Evolutionary conservation across 1,284 basidiomycete genomes (phyloP), one percentile per base, ranked within the genome.

Genomic region (Apiotrichum akiyoshidainum): DNA sequence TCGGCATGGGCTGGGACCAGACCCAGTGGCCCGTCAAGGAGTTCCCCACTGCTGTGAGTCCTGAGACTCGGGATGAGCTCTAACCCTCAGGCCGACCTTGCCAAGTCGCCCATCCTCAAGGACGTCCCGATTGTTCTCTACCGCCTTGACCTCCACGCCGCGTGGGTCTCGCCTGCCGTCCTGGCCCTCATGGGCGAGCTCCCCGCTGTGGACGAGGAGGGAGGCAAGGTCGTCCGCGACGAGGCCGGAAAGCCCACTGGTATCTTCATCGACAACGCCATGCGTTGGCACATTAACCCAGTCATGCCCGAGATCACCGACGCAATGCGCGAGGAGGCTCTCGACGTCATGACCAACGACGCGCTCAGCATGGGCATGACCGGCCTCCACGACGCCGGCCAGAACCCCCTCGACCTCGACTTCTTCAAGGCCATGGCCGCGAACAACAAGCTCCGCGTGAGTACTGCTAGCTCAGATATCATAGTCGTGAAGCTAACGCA

Each of bases 1-100:
- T 87, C 66, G 93, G 91, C 5, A 84, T 88, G 80, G 93, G 92
- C 7, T 97, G 93, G 92, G 90, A 97, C 71, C 92, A 97, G 75
- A 95, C 89, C 6, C 64, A 74, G 5, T 84, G 77, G 73, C 60
- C 82, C 1, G 83, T 81, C 19, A 78, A 82, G 31, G 74, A 81
- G 33, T 94, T 92, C 68, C 92, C 93, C 1, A 87, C 84, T 26
- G 87, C 89, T 6, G 91, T 91, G 65, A 52, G 85, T 74, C 12
- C 2, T 4, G 4, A 22, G 11, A n/a, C 51, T 41, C 9, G 21
- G 10, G 42, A 47, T 14, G 10, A 13, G 10, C 8, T 8, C 40
- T 41, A 8, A 17, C 45, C 13, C 11, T n/a, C 61, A 87, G 85
- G 82, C 81, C 5, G 87, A 90, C 62, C 79, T 87, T 21, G 84